Conservation (phyloP, 2,329 filamentous ascomycete species). For the Fusarium musae region DNA sequence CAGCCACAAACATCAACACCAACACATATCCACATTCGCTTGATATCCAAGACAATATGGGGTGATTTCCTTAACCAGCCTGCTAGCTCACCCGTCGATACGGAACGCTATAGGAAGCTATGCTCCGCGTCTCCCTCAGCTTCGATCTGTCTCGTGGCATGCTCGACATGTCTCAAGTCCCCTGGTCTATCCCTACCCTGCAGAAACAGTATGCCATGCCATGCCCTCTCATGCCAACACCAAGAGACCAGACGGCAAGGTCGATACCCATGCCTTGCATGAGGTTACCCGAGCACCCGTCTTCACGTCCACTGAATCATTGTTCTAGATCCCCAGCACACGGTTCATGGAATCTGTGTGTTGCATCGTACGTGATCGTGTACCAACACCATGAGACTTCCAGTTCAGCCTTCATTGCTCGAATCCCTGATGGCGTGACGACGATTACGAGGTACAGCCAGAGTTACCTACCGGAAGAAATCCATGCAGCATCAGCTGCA, state of each 20-base stretch:
- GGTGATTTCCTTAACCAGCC: neutral
- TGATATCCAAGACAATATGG: conserved; percentile 1
- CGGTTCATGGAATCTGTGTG: neutral
- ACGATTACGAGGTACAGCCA: conserved; percentile 1
- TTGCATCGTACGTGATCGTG: neutral
- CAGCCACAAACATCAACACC: conserved; percentile 15
- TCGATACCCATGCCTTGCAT: conserved; percentile 4
- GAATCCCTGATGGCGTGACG: conserved; percentile 3
- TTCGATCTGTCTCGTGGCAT: neutral
- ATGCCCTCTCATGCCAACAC: neutral
- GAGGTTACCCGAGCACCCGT: conserved; percentile 16
- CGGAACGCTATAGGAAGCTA: conserved; percentile 29
- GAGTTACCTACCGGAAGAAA: neutral
- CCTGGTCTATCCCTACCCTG: conserved; percentile 7
- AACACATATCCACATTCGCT: neutral
- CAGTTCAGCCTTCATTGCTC: conserved; percentile 2
- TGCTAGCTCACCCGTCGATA: conserved; percentile 7
- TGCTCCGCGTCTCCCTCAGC: conserved; percentile 9
- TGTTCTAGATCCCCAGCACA: neutral
- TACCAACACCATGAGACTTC: conserved; percentile 9
- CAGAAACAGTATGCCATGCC: conserved; percentile 7
- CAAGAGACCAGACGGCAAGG: neutral
- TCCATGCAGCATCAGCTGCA: neutral
- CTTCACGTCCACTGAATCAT: conserved; percentile 8
- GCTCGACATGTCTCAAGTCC: conserved; percentile 17